Evolutionary conservation across 2,329 filamentous ascomycete genomes (phyloP).

Genomic region (Boeremia exigua): DNA sequence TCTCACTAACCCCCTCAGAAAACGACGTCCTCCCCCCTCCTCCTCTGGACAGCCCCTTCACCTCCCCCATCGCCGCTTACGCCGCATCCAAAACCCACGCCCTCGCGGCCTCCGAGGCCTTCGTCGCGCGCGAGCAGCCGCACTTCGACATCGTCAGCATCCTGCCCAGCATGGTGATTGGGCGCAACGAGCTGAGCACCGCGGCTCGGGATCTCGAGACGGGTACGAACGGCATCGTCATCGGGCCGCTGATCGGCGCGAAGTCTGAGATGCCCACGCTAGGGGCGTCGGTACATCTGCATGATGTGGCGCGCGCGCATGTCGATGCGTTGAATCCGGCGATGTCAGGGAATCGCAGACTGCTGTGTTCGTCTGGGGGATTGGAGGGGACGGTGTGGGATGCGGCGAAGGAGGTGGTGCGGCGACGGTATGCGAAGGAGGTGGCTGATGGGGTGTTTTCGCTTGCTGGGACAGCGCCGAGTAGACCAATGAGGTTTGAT

Average conservation of each 20-base stretch:
- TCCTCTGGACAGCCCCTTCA: background rate
- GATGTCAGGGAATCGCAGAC: too few relatives aligned
- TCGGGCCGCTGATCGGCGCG: background rate
- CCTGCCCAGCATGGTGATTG: background rate
- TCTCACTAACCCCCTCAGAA: background rate
- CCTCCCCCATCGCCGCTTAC: background rate
- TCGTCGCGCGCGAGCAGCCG: background rate
- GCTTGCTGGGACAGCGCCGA: too few relatives aligned
- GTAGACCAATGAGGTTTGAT: too few relatives aligned
- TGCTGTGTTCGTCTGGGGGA: too few relatives aligned
- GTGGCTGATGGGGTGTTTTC: too few relatives aligned
- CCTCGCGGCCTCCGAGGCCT: background rate
- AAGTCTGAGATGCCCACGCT: background rate
- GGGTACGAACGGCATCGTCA: background rate
- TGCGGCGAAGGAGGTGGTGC: too few relatives aligned
- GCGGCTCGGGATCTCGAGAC: background rate
- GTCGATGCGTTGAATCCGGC: too few relatives aligned
- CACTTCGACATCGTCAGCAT: background rate
- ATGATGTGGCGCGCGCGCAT: too few relatives aligned
- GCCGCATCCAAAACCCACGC: background rate
- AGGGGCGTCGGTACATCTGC: too few relatives aligned
- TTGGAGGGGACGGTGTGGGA: too few relatives aligned
- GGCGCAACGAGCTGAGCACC: background rate
- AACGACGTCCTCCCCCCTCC: background rate
- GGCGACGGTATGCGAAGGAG: too few relatives aligned